phyloP scores from a whole-genome alignment of 2,329 filamentous ascomycete genomes.

The Exophiala bonariae region DNA sequence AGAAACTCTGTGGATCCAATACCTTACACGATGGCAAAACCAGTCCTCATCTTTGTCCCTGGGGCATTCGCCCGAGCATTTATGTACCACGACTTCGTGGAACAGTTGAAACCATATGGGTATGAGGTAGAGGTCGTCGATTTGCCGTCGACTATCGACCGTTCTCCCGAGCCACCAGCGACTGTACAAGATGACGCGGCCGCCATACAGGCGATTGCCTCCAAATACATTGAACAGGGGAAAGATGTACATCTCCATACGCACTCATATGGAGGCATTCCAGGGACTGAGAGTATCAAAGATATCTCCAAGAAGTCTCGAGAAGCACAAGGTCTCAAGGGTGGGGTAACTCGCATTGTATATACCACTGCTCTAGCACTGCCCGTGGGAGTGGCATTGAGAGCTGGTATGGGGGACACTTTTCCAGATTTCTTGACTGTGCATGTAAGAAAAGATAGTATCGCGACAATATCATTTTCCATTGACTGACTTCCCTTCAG shows the following conservation, averaged over 20 bases:
- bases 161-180: neutral
- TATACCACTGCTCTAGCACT: slow-evolving; percentile 29
- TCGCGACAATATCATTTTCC: too few relatives aligned
- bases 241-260: slow-evolving; percentile 26
- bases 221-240: slow-evolving; percentile 8
- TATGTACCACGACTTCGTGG: neutral
- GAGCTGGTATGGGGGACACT: neutral
- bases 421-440: slow-evolving; percentile 1
- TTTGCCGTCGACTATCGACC: neutral
- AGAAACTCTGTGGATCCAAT: too few relatives aligned
- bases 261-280: slow-evolving; percentile 31
- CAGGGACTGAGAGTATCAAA: slow-evolving; percentile 26
- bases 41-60: neutral
- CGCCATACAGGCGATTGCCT: neutral
- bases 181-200: neutral
- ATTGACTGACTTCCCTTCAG: neutral
- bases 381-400: slow-evolving; percentile 2
- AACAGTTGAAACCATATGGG: neutral
- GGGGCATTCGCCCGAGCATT: neutral
- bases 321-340: slow-evolving; percentile 5
- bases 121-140: neutral
- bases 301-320: slow-evolving; percentile 19
- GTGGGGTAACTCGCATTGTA: slow-evolving; percentile 26
- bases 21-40: neutral
- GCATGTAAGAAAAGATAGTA: neutral